Percentiles rank a stretch among this genome's conserved stretches.
Evolutionary conservation across 371 early-diverging fungal genomes (phyloP).

Genomic region (Lichtheimia hyalospora): DNA sequence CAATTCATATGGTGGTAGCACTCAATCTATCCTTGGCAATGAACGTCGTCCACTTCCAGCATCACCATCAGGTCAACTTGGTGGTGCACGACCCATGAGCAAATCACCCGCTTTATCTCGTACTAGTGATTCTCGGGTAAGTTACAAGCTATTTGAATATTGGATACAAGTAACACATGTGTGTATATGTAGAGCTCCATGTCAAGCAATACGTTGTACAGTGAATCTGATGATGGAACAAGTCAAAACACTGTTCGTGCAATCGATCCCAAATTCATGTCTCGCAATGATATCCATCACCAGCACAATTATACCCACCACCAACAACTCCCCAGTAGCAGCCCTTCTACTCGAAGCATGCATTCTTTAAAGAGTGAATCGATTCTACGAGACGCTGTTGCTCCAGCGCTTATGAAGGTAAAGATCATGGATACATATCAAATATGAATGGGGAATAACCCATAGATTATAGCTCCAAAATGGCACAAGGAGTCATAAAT

Average conservation of each 20-base stretch:
- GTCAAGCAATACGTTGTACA: constrained; percentile 16
- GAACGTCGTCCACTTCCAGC: constrained; percentile 2
- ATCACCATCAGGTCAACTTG: neutral
- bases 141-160: constrained; percentile 11
- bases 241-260: constrained; percentile 42
- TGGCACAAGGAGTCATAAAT: constrained; percentile 46
- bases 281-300: constrained; percentile 10
- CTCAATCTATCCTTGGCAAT: constrained; percentile 11
- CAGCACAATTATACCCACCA: constrained; percentile 18
- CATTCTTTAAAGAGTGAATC: constrained; percentile 29
- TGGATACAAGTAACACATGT: neutral
- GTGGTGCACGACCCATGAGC: neutral
- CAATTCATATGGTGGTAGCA: constrained; percentile 12
- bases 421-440: too few species aligned
- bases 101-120: neutral
- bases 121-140: neutral
- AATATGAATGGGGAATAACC: too few species aligned
- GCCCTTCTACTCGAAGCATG: constrained; percentile 33
- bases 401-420: constrained; percentile 43
- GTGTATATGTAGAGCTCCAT: neutral
- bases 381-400: constrained; percentile 28
- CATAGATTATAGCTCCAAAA: constrained; percentile 53
- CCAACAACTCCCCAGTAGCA: constrained; percentile 21
- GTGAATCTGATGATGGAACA: constrained; percentile 19
- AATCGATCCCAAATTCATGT: constrained; percentile 15